These are phyloP conservation scores for Cercospora janseana DNA, from an alignment of 2,329 filamentous ascomycete species.

Conservation along the genomic window DNA sequence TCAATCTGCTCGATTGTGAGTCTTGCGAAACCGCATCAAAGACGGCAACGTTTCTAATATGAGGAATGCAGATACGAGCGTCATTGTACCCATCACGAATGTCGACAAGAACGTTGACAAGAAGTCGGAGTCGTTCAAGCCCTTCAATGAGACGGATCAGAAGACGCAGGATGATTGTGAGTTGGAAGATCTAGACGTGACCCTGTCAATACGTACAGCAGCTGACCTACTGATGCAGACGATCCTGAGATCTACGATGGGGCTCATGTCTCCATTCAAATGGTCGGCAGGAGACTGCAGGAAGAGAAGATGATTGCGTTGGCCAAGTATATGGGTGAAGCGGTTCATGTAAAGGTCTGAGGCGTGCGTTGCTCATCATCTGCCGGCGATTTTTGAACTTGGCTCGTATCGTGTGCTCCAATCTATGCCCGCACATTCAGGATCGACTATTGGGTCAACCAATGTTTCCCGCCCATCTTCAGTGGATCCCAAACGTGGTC, in stretches of 20 bases:
- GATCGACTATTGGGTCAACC: too few species aligned
- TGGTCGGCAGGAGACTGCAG: conserved; percentile 38
- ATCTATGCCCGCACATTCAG: too few species aligned
- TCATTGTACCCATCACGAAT: conserved; percentile 56
- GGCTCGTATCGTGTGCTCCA: too few species aligned
- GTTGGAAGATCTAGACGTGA: conserved; percentile 23
- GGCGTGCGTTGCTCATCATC: too few species aligned
- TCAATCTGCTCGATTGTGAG: conserved; percentile 56
- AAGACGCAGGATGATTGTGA: conserved; percentile 44
- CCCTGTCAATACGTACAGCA: background rate
- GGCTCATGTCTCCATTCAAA: conserved; percentile 39
- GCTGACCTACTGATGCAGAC: conserved; percentile 29
- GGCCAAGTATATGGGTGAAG: conserved; percentile 35
- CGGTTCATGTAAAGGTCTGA: conserved; percentile 21
- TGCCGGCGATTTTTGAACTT: too few species aligned
- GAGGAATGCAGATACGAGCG: conserved; percentile 43
- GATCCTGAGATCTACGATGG: conserved; percentile 41
- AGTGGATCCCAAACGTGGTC: background rate
- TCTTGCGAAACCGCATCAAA: background rate
- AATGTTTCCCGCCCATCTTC: background rate
- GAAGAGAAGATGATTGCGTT: conserved; percentile 43
- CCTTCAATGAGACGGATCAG: conserved; percentile 43
- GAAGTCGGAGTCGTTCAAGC: conserved; percentile 37
- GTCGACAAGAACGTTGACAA: conserved; percentile 53
- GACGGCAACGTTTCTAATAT: background rate